Base-by-base conservation (phyloP, 2,329 filamentous ascomycete genomes). In the Penicillium palitans region DNA sequence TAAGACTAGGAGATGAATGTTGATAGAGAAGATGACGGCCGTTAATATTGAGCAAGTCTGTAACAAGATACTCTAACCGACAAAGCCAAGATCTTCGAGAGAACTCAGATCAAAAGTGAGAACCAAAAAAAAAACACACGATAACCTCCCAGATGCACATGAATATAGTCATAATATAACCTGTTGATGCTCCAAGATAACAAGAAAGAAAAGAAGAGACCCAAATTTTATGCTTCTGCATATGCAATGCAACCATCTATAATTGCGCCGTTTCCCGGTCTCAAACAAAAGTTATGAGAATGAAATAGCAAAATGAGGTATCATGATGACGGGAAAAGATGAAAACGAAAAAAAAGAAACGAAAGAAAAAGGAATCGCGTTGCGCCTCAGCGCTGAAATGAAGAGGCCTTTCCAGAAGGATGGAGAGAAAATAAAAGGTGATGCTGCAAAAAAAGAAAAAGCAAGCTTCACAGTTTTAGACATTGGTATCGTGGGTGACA, bases 161-260 rank as follows among this genome's bases (percentile, higher is more conserved):
- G 65, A 68, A 60, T 69, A 66, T 68, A 59, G 58, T 66, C 66
- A 65, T 65, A 57, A 69, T 64, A 64, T 65, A 64, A 64, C 66
- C 64, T 59, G 63, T 67, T 62, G 63, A 71, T 71, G 68, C 67
- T 66, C 64, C 65, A 65, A 51, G 55, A 65, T 54, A 57, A 60
- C 9, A 67, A 62, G 57, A 59, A 63, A 50, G 47, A 37, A 52
- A 62, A 49, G 57, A 53, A 64, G 44, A 61, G 51, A 61, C 65
- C 66, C 64, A 55, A 57, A 44, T 61, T 63, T 61, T 61, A 70
- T 68, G 66, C 68, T 68, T 68, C 68, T 67, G 50, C 55, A 58
- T 61, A 66, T 64, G 66, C 66, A 71, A 73, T 73, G 70, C 70
- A 72, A 70, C 68, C 68, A 68, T 74, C 71, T 74, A 73, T 73